These are phyloP conservation scores for Cutaneotrichosporon cyanovorans DNA, from an alignment of 1,284 basidiomycete species.

Conservation along the genomic window DNA sequence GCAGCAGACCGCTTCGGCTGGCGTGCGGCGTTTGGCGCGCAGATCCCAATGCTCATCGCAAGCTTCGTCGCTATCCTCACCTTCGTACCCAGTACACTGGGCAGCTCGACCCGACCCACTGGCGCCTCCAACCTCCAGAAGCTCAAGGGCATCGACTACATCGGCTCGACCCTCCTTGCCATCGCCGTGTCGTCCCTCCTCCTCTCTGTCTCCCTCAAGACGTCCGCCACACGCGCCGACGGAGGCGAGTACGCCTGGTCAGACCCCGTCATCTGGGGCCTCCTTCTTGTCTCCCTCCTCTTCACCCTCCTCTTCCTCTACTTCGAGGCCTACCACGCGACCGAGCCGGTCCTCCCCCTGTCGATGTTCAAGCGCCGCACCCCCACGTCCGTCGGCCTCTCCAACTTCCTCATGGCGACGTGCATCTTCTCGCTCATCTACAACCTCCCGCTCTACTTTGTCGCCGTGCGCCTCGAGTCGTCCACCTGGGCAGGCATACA, in stretches of 20 bases:
- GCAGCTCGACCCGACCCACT: slow-evolving; percentile 51
- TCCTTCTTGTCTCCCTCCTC: slow-evolving; percentile 55
- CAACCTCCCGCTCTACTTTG: slow-evolving; percentile 82
- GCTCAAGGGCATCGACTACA: slow-evolving; percentile 67
- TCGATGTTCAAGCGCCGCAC: slow-evolving; percentile 58
- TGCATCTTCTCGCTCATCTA: slow-evolving; percentile 77
- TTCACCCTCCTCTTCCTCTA: slow-evolving; percentile 57
- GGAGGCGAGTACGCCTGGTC: slow-evolving; percentile 52
- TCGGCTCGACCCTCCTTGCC: slow-evolving; percentile 71
- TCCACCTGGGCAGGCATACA: slow-evolving; percentile 71
- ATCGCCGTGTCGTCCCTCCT: slow-evolving; percentile 63
- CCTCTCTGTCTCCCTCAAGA: slow-evolving; percentile 69
- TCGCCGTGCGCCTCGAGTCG: slow-evolving; percentile 69
- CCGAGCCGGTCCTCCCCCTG: slow-evolving; percentile 76
- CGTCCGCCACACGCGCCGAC: slow-evolving; percentile 41
- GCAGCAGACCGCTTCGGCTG: slow-evolving; percentile 74
- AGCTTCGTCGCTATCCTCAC: slow-evolving; percentile 11
- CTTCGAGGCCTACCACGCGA: slow-evolving; percentile 63
- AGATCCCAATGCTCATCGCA: slow-evolving; percentile 47
- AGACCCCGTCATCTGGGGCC: slow-evolving; percentile 59
- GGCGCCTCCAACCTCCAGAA: slow-evolving; percentile 53
- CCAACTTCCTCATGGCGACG: slow-evolving; percentile 58
- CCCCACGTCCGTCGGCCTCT: slow-evolving; percentile 66
- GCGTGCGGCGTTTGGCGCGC: slow-evolving; percentile 54
- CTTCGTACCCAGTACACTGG: slow-evolving; percentile 11